Percentiles rank a stretch among this genome's conserved stretches.
Conservation (phyloP, 768 basidiomycete genomes). For the Lactarius psammicola region DNA sequence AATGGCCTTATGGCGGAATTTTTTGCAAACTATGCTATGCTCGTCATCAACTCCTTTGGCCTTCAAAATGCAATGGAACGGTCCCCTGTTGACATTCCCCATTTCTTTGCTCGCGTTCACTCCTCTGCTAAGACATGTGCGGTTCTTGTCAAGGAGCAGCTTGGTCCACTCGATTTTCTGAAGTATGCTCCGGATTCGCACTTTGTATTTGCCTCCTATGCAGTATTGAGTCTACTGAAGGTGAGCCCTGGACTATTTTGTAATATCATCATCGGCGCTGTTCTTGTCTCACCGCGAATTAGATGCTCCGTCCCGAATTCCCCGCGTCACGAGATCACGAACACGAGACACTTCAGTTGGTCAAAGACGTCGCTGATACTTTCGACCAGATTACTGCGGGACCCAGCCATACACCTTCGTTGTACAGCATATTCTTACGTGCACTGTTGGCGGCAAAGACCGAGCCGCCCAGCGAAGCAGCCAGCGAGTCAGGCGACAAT, state of each 20-base stretch:
- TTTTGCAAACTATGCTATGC: constrained; percentile 80
- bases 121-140: constrained; percentile 69
- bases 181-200: constrained; percentile 87
- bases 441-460: constrained; percentile 64
- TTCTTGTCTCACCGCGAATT: constrained; percentile 7
- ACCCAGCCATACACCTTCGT: constrained; percentile 80
- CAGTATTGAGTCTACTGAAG: constrained; percentile 89
- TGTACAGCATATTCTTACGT: constrained; percentile 82
- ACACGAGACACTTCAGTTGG: constrained; percentile 63
- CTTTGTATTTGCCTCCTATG: constrained; percentile 91
- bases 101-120: constrained; percentile 83
- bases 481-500: constrained; percentile 19
- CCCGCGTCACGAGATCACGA: constrained; percentile 72
- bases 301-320: constrained; percentile 86
- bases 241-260: constrained; percentile 42
- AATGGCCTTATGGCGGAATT: constrained; percentile 58
- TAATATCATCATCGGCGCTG: background rate
- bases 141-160: constrained; percentile 68
- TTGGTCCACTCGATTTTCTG: constrained; percentile 74
- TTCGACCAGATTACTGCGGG: constrained; percentile 78
- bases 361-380: constrained; percentile 77
- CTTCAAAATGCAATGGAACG: constrained; percentile 93
- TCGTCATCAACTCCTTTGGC: constrained; percentile 94
- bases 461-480: constrained; percentile 29
- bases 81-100: constrained; percentile 65